Evolutionary conservation across 2,329 filamentous ascomycete species (phyloP), one percentile per base, ranked within the genome.

Genomic region (Orbilia blumenaviensis): DNA sequence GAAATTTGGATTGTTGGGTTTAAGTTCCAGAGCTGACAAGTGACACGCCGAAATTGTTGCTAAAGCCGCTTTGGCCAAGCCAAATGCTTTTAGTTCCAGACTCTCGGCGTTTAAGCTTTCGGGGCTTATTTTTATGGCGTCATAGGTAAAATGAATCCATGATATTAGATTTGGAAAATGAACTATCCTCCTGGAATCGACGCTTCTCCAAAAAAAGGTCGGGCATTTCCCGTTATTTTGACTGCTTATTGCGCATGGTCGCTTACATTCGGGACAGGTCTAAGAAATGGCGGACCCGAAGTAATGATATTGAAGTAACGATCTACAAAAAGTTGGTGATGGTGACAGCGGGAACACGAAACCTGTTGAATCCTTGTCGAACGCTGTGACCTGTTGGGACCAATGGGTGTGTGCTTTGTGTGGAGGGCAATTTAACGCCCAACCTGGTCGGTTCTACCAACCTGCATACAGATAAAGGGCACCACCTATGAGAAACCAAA

Each of bases 291-390:
- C n/a, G n/a, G n/a, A 27, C 12, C 44, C 7, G 1, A 48, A 12
- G 23, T 48, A 1, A 10, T 48, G 23, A 29, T 9, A n/a, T n/a
- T 36, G 52, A 18, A 27, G 46, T 16, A 50, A 23, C 23, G 7
- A 23, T 27, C 21, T 9, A 36, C 50, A n/a, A 56, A 44, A 36
- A 56, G 29, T 27, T 54, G 48, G 52, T 10, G 52, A 32, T 41
- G 10, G 38, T 72, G 67, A 72, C 67, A 72, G 67, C 67, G 67
- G 67, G 61, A 72, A 60, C 67, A 64, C 60, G 50, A 54, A 72
- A 61, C 60, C 48, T 25, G 44, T 50, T 54, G 68, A 29, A 66
- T 21, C 36, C 21, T 64, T 46, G 32, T 60, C 50, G 25, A 48
- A 46, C 63, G 62, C 63, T 56, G 29, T 48, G 69, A 61, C 38